Percentiles rank a stretch among this genome's conserved stretches.
phyloP scores from a whole-genome alignment of 306 rosid species.

The Vachellia collinsii region DNA sequence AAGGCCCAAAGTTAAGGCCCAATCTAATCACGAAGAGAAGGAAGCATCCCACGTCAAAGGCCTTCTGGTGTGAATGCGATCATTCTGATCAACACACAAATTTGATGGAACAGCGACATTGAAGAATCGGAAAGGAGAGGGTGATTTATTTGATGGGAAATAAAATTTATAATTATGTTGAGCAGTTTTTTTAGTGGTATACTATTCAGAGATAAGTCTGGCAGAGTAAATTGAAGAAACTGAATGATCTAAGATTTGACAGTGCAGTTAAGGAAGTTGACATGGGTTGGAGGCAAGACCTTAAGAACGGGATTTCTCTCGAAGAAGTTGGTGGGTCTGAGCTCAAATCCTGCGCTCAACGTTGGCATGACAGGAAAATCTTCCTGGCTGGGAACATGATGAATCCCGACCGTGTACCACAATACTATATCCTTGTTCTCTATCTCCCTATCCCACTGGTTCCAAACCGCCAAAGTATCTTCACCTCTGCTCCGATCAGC shows the following conservation, averaged over 20 bases:
- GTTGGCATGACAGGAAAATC: conserved; percentile 15
- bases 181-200: neutral
- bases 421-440: conserved; percentile 16
- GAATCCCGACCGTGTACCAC: neutral
- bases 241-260: neutral
- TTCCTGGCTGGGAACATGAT: conserved; percentile 13
- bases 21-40: too few relatives aligned
- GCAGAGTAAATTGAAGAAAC: neutral
- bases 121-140: too few relatives aligned
- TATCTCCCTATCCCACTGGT: neutral
- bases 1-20: too few relatives aligned
- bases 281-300: neutral
- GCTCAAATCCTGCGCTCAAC: conserved; percentile 12
- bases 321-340: conserved; percentile 8
- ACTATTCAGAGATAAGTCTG: neutral
- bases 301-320: conserved; percentile 16
- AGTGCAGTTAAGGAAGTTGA: neutral
- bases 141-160: too few relatives aligned
- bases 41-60: too few relatives aligned
- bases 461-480: conserved; percentile 6
- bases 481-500: conserved; percentile 1
- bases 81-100: too few relatives aligned
- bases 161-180: neutral
- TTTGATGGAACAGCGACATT: too few relatives aligned
- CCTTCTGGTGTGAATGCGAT: too few relatives aligned